Base-by-base conservation (phyloP, 495 filamentous ascomycete species). In the Daldinia vernicosa region DNA sequence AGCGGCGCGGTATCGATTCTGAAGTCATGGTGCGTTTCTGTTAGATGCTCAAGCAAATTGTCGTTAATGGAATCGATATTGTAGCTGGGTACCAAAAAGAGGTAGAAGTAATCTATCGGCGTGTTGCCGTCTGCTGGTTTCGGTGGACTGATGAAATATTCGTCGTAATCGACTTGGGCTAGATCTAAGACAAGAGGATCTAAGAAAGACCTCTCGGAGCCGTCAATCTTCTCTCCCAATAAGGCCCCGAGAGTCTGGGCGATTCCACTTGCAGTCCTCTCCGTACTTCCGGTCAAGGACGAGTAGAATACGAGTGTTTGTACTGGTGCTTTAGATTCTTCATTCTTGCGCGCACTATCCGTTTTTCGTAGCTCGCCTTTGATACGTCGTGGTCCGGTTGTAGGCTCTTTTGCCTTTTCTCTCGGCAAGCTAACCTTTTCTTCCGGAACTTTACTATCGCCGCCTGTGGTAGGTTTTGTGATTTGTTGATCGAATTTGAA, bases 21-120 rank as follows among this genome's bases (percentile, higher is more conserved):
- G 81, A 98, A 98, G 78, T 98, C 95, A 80, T 98, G 85, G 74
- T 98, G 94, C 0, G 93, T 98, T 74, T 98, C 95, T 72, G 89
- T 83, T 12, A 98, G 79, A 78, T 98, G 93, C 55, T 89, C 86
- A 14, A 98, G 80, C 76, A 98, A 93, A 17, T 84, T 91, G 76
- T 92, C 89, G 67, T 95, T 87, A 15, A 95, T 87, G 28, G 91
- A 94, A 73, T 97, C 94, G 66, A 97, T 97, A 75, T 98, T 94
- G 80, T 97, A 98, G 35, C 89, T 91, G 2, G 95, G 95, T 12
- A 97, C 74, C 53, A 98, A 76, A 27, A 98, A 76, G 33, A 97
- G 84, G 76, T 98, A 98, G 59, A 98, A 89, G 74, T 90, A 89
- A 73, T 89, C 85, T 1, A 84, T 70, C 11, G 74, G 69, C 7